Conservation (phyloP, 345 rosid genomes). For the Ceriops decandra region DNA sequence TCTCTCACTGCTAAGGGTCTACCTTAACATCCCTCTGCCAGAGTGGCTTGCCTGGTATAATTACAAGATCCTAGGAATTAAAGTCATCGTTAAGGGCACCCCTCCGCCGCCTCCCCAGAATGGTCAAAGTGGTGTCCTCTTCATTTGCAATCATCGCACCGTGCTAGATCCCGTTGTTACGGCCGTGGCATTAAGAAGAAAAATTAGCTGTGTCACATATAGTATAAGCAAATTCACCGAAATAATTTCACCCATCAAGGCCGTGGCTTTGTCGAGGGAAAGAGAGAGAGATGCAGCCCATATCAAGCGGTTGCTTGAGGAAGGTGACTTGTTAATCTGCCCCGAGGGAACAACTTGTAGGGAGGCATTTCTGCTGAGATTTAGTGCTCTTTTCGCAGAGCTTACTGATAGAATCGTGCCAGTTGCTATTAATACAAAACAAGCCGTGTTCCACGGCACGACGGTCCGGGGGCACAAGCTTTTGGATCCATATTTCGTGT, state of each 20-base stretch:
- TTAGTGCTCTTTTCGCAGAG: constrained; percentile 90
- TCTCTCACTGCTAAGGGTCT: constrained; percentile 55
- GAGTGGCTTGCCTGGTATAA: constrained; percentile 55
- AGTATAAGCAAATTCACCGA: constrained; percentile 91
- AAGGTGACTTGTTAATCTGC: constrained; percentile 90
- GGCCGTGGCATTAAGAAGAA: constrained; percentile 77
- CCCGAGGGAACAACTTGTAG: constrained; percentile 98
- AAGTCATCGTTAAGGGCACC: constrained; percentile 49
- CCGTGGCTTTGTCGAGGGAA: constrained; percentile 88
- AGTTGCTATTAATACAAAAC: constrained; percentile 79
- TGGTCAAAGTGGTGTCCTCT: constrained; percentile 77
- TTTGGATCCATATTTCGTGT: constrained; percentile 87
- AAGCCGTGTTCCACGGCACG: constrained; percentile 77
- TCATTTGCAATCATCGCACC: constrained; percentile 87
- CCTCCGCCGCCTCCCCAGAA: constrained; percentile 74
- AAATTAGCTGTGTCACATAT: constrained; percentile 88
- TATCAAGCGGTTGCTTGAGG: constrained; percentile 70
- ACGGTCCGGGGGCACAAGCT: constrained; percentile 73
- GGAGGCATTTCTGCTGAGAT: constrained; percentile 79
- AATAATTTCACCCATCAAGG: constrained; percentile 76
- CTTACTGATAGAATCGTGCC: constrained; percentile 87
- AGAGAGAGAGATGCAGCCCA: constrained; percentile 70
- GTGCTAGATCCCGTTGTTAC: constrained; percentile 79
- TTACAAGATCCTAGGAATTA: constrained; percentile 55
- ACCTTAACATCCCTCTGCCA: constrained; percentile 61